Conservation (phyloP, 345 rosid species). For the Arabidopsis suecica region DNA sequence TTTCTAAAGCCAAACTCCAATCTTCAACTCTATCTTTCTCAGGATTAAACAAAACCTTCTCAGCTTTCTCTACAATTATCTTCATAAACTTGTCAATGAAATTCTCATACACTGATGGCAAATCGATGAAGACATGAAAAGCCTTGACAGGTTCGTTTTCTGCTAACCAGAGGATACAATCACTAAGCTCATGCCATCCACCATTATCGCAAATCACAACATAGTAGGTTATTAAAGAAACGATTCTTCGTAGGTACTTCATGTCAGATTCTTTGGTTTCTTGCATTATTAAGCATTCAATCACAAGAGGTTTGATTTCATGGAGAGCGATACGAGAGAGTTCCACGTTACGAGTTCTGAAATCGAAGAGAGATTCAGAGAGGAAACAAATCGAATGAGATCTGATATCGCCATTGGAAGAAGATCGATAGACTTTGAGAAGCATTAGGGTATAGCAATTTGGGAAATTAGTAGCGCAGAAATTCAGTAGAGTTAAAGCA, state of each 20-base stretch:
- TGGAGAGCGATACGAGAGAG: not conserved
- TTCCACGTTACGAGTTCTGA: not conserved
- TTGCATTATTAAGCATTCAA: not conserved
- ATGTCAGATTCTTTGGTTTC: not conserved
- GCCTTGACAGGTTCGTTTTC: not conserved
- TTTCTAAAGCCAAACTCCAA: conserved; percentile 24
- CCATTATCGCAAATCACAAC: not conserved
- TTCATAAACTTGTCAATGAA: not conserved
- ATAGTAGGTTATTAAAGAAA: not conserved
- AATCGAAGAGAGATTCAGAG: not conserved
- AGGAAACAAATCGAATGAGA: not conserved
- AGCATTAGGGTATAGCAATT: conserved; percentile 2
- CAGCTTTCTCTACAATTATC: not conserved
- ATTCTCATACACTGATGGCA: not conserved
- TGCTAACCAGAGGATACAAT: conserved; percentile 9
- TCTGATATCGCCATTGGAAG: not conserved
- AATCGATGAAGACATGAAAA: not conserved
- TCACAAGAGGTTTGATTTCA: conserved; percentile 11
- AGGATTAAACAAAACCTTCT: not conserved
- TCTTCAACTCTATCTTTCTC: not conserved
- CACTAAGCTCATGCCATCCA: conserved; percentile 20
- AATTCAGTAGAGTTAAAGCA: not conserved
- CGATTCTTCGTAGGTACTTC: not conserved
- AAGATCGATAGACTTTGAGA: not conserved
- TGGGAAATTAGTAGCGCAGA: conserved; percentile 7